phyloP scores from a whole-genome alignment of 2,329 filamentous ascomycete genomes.

The Talaromyces verruculosus region DNA sequence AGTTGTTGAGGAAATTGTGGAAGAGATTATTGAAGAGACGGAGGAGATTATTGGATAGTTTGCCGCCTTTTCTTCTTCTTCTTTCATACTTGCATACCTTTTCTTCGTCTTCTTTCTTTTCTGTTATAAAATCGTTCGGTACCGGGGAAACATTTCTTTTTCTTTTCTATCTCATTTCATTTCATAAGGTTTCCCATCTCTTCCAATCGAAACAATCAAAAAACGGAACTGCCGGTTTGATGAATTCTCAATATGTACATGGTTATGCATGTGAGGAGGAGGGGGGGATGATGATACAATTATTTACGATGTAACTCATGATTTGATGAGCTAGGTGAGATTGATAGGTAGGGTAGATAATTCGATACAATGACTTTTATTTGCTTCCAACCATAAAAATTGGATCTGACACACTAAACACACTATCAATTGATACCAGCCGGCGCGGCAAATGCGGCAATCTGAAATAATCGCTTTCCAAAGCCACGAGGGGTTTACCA shows the following conservation, averaged over 20 bases:
- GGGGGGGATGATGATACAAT: slow-evolving; percentile 2
- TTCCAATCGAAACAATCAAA: background rate
- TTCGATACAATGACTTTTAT: background rate
- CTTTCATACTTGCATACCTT: slow-evolving; percentile 17
- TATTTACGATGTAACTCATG: slow-evolving; percentile 2
- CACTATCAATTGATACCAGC: too few relatives aligned
- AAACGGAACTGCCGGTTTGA: background rate
- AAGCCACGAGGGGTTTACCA: background rate
- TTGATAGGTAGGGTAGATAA: background rate
- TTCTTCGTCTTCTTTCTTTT: background rate
- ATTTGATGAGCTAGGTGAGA: background rate
- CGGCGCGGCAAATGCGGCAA: background rate
- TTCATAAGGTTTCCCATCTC: slow-evolving; percentile 7
- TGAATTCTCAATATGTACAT: background rate
- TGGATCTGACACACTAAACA: too few relatives aligned
- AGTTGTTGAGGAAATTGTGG: slow-evolving; percentile 84
- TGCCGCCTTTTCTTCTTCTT: slow-evolving; percentile 26
- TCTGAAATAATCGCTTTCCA: background rate
- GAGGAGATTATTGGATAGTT: slow-evolving; percentile 68
- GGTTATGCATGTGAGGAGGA: background rate
- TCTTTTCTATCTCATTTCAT: slow-evolving; percentile 5
- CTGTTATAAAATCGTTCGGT: slow-evolving; percentile 16
- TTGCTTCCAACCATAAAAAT: too few relatives aligned
- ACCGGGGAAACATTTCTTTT: slow-evolving; percentile 17
- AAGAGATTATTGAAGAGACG: slow-evolving; percentile 77